A percentile compares a stretch with the other conserved stretches of the same genome.
Evolutionary conservation across 2,329 filamentous ascomycete genomes (phyloP).

Genomic region (Fusarium euwallaceae): DNA sequence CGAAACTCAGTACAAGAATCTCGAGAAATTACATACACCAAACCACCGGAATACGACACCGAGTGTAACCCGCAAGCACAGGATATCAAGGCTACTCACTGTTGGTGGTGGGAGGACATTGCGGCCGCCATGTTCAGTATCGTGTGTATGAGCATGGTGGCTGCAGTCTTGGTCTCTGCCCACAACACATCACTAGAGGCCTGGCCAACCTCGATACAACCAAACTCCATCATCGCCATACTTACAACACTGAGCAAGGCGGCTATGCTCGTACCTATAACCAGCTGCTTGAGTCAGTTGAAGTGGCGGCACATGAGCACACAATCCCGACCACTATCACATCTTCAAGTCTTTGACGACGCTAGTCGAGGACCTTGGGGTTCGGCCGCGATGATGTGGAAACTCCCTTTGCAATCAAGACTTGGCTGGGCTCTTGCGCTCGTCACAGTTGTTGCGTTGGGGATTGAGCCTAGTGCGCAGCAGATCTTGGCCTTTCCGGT

Average conservation of each 20-base stretch:
- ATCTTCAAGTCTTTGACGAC: constrained; percentile 20
- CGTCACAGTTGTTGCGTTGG: constrained; percentile 9
- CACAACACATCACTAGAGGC: background rate
- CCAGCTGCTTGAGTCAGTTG: constrained; percentile 15
- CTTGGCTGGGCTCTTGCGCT: constrained; percentile 17
- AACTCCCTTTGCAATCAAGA: background rate
- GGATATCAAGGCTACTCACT: background rate
- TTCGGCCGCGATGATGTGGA: background rate
- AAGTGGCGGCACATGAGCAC: constrained; percentile 14
- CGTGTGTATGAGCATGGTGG: background rate
- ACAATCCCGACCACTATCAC: background rate
- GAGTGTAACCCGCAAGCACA: background rate
- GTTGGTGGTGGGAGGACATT: constrained; percentile 21
- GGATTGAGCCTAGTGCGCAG: constrained; percentile 14
- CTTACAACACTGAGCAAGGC: constrained; percentile 9
- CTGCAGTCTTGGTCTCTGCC: background rate
- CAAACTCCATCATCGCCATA: constrained; percentile 12
- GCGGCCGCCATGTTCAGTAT: background rate
- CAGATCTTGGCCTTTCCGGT: constrained; percentile 20
- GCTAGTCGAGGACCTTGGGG: constrained; percentile 18
- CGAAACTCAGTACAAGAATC: background rate
- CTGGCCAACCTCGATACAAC: constrained; percentile 15
- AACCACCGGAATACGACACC: background rate
- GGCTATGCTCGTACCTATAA: constrained; percentile 11
- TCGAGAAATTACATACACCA: background rate